Evolutionary conservation across 2,329 filamentous ascomycete genomes (phyloP).

Genomic region (Aspergillus spinulosporus): DNA sequence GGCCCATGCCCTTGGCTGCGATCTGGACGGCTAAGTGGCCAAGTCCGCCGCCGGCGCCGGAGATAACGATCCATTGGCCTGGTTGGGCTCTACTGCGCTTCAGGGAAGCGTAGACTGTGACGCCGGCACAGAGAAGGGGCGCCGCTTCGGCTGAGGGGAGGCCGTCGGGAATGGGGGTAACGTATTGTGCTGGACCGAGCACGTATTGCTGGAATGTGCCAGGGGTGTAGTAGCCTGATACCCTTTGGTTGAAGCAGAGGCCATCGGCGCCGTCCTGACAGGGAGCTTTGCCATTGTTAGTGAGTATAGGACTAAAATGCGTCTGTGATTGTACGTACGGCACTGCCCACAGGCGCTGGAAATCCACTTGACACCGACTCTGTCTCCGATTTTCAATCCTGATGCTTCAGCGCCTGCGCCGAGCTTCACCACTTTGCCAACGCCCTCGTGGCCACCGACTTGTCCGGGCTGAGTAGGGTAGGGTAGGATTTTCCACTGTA

Average conservation of each 20-base stretch:
- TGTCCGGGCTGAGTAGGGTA: slow-evolving; percentile 61
- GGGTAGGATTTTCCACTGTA: slow-evolving; percentile 59
- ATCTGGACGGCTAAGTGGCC: slow-evolving; percentile 66
- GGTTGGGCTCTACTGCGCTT: slow-evolving; percentile 60
- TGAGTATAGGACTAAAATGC: slow-evolving; percentile 7
- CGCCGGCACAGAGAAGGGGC: slow-evolving; percentile 67
- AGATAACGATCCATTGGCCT: slow-evolving; percentile 62
- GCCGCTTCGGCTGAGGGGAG: slow-evolving; percentile 62
- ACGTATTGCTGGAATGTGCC: slow-evolving; percentile 74
- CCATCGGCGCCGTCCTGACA: slow-evolving; percentile 59
- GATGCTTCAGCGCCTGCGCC: slow-evolving; percentile 59
- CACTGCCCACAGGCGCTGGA: slow-evolving; percentile 58
- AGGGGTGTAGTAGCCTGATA: slow-evolving; percentile 67
- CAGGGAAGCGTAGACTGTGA: slow-evolving; percentile 67
- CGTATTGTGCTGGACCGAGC: slow-evolving; percentile 64
- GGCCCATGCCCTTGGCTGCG: slow-evolving; percentile 59
- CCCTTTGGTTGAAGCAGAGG: slow-evolving; percentile 56
- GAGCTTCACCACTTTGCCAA: slow-evolving; percentile 65
- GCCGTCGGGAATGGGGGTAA: slow-evolving; percentile 66
- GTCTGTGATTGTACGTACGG: slow-evolving; percentile 32
- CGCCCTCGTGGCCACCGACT: slow-evolving; percentile 69
- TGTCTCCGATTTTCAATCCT: slow-evolving; percentile 63
- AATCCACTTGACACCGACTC: slow-evolving; percentile 71
- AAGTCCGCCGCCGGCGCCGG: slow-evolving; percentile 63
- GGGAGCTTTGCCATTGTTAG: slow-evolving; percentile 33